Evolutionary conservation across 148 eudicot genomes (phyloP).

Genomic region (Amaranthus cruentus): DNA sequence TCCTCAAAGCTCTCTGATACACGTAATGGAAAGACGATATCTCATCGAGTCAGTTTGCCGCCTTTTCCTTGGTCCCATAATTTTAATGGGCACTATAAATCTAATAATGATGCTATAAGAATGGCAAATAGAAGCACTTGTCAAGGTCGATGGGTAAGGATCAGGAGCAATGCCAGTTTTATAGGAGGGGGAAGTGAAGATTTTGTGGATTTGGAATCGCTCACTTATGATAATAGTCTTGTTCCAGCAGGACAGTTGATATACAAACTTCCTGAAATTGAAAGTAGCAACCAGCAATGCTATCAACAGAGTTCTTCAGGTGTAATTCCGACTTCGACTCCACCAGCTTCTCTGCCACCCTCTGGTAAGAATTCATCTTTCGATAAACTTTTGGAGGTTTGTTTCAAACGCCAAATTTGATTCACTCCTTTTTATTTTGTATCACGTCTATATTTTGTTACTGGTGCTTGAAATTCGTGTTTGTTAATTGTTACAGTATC

Average conservation of each 20-base stretch:
- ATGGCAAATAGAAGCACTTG: slow-evolving; percentile 54
- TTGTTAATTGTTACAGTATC: slow-evolving; percentile 30
- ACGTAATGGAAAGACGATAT: slow-evolving; percentile 43
- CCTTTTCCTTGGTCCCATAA: slow-evolving; percentile 83
- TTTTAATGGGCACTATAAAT: slow-evolving; percentile 54
- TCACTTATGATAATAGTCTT: slow-evolving; percentile 59
- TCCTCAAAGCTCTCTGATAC: slow-evolving; percentile 47
- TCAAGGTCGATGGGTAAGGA: slow-evolving; percentile 85
- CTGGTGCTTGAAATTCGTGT: background rate
- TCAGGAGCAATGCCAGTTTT: slow-evolving; percentile 42
- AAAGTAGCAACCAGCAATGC: slow-evolving; percentile 26
- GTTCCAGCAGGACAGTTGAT: slow-evolving; percentile 54
- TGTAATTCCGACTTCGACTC: slow-evolving; percentile 19
- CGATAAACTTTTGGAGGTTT: background rate
- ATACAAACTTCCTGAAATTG: slow-evolving; percentile 35
- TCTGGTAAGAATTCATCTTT: slow-evolving; percentile 41
- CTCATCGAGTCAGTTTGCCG: slow-evolving; percentile 57
- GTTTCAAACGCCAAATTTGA: background rate
- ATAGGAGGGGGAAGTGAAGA: slow-evolving; percentile 40
- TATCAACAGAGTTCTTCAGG: slow-evolving; percentile 32
- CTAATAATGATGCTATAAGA: slow-evolving; percentile 57
- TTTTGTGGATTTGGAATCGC: slow-evolving; percentile 54
- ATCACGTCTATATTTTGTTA: background rate
- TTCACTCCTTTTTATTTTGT: background rate
- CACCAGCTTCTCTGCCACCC: slow-evolving; percentile 36